Evolutionary conservation across 352 stramenopile genomes (phyloP).

Genomic region (Aphanomyces invadans): DNA sequence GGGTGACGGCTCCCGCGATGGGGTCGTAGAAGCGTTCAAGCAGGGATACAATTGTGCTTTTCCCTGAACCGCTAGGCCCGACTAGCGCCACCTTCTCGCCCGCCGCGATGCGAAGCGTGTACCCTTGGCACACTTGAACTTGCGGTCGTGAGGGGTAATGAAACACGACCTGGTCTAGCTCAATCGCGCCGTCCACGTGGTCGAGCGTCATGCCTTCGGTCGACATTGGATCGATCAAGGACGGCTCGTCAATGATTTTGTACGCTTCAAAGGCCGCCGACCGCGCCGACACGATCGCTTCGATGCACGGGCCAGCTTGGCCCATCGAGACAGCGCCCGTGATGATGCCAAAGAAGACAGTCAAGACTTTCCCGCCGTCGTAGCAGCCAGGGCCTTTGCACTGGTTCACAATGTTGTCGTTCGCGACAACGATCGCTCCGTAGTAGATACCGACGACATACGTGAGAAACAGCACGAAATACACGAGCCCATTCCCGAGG

Average conservation of each 20-base stretch:
- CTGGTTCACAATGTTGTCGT: conserved; percentile 18
- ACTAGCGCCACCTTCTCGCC: conserved; percentile 62
- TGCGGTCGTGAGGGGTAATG: conserved; percentile 49
- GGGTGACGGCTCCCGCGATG: conserved; percentile 31
- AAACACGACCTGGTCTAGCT: conserved; percentile 82
- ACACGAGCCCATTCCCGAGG: conserved; percentile 28
- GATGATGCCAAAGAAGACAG: conserved; percentile 31
- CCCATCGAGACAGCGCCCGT: conserved; percentile 35
- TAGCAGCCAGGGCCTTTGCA: conserved; percentile 19
- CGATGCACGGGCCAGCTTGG: conserved; percentile 31
- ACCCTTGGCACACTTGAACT: conserved; percentile 49
- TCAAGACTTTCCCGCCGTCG: conserved; percentile 32
- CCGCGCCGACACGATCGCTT: conserved; percentile 24
- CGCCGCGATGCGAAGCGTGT: conserved; percentile 47
- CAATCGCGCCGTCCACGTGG: conserved; percentile 40
- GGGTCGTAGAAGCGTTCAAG: conserved; percentile 94
- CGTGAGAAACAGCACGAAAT: conserved; percentile 36
- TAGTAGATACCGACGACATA: conserved; percentile 36
- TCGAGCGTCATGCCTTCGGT: conserved; percentile 32
- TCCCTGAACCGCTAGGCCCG: conserved; percentile 47
- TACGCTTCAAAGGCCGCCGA: conserved; percentile 15
- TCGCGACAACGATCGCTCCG: conserved; percentile 24
- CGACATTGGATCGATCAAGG: conserved; percentile 31
- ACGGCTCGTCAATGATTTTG: conserved; percentile 19
- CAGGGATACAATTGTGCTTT: conserved; percentile 88